A percentile compares a stretch with the other conserved stretches of the same genome.
Conservation (phyloP, 768 basidiomycete species). For the Rhizopogon vinicolor region DNA sequence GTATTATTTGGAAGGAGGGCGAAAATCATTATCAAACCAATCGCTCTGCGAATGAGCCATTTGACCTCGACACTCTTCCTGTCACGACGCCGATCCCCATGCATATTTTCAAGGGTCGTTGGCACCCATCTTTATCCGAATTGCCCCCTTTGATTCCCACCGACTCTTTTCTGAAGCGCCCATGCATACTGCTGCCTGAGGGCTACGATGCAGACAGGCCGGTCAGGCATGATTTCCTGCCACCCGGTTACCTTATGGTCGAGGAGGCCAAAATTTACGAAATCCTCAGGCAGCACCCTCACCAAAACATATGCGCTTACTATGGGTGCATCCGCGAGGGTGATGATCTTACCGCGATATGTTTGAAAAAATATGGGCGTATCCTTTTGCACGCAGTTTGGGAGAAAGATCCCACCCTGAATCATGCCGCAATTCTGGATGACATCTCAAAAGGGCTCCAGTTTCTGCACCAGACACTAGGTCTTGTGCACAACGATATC, state of each 20-base stretch:
- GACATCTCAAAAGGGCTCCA: conserved; percentile 14
- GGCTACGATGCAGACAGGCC: background rate
- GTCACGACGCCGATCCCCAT: too few relatives aligned
- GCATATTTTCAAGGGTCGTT: too few relatives aligned
- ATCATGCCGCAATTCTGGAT: background rate
- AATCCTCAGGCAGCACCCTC: conserved; percentile 5
- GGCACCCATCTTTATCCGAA: too few relatives aligned
- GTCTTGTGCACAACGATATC: conserved; percentile 22
- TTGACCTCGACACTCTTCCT: background rate
- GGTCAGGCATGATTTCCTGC: background rate
- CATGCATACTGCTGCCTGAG: background rate
- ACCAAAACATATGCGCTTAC: conserved; percentile 17
- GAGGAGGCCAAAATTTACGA: conserved; percentile 2
- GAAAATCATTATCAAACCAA: background rate
- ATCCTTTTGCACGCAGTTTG: background rate
- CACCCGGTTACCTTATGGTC: background rate
- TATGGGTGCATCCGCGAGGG: conserved; percentile 14
- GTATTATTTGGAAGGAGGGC: background rate
- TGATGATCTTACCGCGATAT: conserved; percentile 12
- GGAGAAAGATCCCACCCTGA: background rate
- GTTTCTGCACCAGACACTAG: conserved; percentile 19
- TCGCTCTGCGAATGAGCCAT: too few relatives aligned
- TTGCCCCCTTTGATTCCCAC: too few relatives aligned
- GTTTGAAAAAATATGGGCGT: conserved; percentile 3
- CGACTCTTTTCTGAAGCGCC: too few relatives aligned